These are phyloP conservation scores for Pharus latifolius DNA, from an alignment of 176 grass and related monocot species.

Conservation along the genomic window DNA sequence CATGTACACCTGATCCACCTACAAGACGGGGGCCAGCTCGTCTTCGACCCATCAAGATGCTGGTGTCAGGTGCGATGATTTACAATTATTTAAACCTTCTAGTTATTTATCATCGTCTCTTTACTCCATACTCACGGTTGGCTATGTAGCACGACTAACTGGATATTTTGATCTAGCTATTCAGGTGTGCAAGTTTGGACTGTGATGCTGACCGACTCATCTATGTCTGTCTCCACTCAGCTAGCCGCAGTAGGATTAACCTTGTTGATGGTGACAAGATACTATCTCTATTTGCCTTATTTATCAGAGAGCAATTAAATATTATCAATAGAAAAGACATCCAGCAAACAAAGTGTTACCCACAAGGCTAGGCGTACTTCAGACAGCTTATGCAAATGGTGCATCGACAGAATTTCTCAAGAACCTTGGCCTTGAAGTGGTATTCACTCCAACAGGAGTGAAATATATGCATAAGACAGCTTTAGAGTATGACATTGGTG, in stretches of 20 bases:
- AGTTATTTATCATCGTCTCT: not conserved
- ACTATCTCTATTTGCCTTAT: constrained; percentile 76
- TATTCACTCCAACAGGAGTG: constrained; percentile 76
- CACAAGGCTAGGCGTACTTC: constrained; percentile 62
- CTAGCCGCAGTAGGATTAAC: constrained; percentile 49
- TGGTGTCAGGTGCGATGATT: constrained; percentile 39
- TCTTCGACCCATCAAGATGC: constrained; percentile 40
- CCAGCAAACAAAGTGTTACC: constrained; percentile 24
- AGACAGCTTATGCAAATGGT: constrained; percentile 97
- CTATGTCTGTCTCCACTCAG: constrained; percentile 51
- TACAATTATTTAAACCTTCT: not conserved
- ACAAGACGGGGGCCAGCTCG: constrained; percentile 78
- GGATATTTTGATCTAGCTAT: constrained; percentile 26
- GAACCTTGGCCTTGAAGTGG: constrained; percentile 65
- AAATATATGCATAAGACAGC: constrained; percentile 94
- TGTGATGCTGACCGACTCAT: constrained; percentile 85
- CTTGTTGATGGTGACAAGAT: constrained; percentile 93
- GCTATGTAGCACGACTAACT: too few species aligned
- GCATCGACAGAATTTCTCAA: constrained; percentile 70
- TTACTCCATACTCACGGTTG: constrained; percentile 11
- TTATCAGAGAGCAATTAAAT: constrained; percentile 77
- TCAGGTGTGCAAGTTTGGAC: constrained; percentile 92
- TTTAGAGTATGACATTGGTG: constrained; percentile 72
- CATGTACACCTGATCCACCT: constrained; percentile 63
- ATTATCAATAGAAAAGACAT: constrained; percentile 34